A percentile compares a stretch with the other conserved stretches of the same genome.
Evolutionary conservation across 345 rosid genomes (phyloP).

Genomic region (Excoecaria agallocha): DNA sequence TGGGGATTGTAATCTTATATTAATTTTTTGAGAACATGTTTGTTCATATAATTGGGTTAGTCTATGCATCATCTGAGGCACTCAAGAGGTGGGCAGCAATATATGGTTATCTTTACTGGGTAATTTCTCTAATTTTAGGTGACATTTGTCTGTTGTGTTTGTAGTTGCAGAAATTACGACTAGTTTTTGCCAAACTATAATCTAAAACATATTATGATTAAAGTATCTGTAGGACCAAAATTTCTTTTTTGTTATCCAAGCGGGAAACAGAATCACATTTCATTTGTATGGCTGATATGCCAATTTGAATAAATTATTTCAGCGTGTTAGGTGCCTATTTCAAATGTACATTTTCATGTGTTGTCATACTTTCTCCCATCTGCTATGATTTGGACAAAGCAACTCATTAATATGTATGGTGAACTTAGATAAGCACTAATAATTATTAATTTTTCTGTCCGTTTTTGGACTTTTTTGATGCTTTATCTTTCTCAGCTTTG

Average conservation of each 20-base stretch:
- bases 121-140: not conserved
- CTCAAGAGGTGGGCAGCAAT: not conserved
- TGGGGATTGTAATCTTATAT: no score
- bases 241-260: not conserved
- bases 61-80: not conserved
- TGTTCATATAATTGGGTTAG: not conserved
- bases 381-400: not conserved
- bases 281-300: not conserved
- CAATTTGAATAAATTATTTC: not conserved
- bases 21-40: not conserved
- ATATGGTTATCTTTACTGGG: not conserved
- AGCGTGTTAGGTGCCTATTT: not conserved
- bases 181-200: not conserved
- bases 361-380: not conserved
- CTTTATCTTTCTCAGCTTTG: constrained; percentile 61
- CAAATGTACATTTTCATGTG: not conserved
- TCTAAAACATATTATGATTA: not conserved
- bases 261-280: not conserved
- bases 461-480: constrained; percentile 7
- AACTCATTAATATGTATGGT: not conserved
- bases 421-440: not conserved
- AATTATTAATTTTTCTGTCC: not conserved
- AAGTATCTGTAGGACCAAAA: not conserved
- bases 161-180: not conserved
- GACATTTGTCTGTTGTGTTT: not conserved